Base-by-base conservation (phyloP, 129 eudicot species). In the Erigeron canadensis region DNA sequence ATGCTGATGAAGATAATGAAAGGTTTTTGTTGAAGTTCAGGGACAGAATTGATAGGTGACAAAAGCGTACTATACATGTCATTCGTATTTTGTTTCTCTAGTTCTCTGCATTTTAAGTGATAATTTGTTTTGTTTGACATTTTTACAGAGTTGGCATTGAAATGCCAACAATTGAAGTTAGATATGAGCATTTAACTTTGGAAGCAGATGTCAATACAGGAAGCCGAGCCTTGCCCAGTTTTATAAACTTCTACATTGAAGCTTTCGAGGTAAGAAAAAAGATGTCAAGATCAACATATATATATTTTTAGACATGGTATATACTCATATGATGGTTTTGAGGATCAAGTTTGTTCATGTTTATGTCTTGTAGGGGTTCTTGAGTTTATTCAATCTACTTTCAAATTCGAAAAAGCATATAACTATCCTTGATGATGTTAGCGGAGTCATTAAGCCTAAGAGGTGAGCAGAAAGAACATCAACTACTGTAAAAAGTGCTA, bases 191-290 rank as follows among this genome's bases (percentile, higher is more conserved):
- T 76, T 71, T 91, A 37, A 88, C 74, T 38, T 74, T 91, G 56
- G 92, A 86, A 28, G 91, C 95, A 22, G 92, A 91, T 80, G 96
- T 86, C 64, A 76, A 82, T 59, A 87, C 86, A 5, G 97, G 97
- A 48, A 79, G 95, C 71, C 74, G 95, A 74, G 87, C 96, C 64
- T 74, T 88, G 80, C 92, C 97, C 4, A 81, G 92, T 56, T 83
- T 91, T 60, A 34, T 82, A 8, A 91, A 88, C 81, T 91, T 84
- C 77, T 55, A 68, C 43, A 73, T 76, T 9, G 83, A 85, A 40
- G 12, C 82, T 22, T 58, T 79, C 8, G 95, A 88, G 96, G 96
- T 84, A 75, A 75, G 48, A 48, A 63, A 11, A 7, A 19, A 55
- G 21, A 57, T n/a, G 62, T 39, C 45, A 10, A 23, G 17, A 28